These are phyloP conservation scores for Hydrangea macrophylla DNA, from an alignment of 148 eudicot genomes.

Conservation along the genomic window DNA sequence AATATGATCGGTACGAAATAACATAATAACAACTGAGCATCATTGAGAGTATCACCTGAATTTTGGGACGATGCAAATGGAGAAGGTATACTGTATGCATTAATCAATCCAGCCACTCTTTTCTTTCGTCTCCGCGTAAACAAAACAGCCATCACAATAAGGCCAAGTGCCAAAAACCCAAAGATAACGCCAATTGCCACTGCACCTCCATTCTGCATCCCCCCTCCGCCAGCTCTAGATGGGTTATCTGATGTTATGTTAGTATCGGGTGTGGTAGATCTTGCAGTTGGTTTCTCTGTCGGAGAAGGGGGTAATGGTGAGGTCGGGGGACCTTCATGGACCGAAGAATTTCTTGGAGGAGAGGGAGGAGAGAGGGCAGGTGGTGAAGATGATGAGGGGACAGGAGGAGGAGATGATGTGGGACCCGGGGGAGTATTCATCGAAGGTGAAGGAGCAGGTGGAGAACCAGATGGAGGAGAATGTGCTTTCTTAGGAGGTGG, in stretches of 20 bases:
- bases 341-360: constrained; percentile 25
- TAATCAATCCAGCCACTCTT: constrained; percentile 38
- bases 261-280: constrained; percentile 28
- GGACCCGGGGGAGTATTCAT: constrained; percentile 21
- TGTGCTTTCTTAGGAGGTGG: constrained; percentile 16
- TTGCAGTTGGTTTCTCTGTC: constrained; percentile 39
- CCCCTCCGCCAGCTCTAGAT: constrained; percentile 12
- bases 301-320: constrained; percentile 24
- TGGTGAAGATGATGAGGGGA: constrained; percentile 25
- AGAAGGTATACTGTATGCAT: constrained; percentile 43
- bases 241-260: constrained; percentile 18
- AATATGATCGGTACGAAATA: constrained; percentile 1
- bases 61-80: constrained; percentile 63
- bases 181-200: constrained; percentile 35
- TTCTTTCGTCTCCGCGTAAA: constrained; percentile 54
- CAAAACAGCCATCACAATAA: constrained; percentile 45
- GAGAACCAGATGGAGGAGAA: constrained; percentile 26
- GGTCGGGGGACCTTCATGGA: constrained; percentile 13
- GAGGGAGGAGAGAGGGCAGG: constrained; percentile 31
- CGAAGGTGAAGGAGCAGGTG: constrained; percentile 34
- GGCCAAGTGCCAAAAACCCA: constrained; percentile 35
- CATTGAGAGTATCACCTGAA: constrained; percentile 46
- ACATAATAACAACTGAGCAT: not conserved
- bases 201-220: constrained; percentile 18
- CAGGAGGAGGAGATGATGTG: constrained; percentile 32